Conservation (phyloP, 345 rosid species). For the Hypericum perforatum region DNA sequence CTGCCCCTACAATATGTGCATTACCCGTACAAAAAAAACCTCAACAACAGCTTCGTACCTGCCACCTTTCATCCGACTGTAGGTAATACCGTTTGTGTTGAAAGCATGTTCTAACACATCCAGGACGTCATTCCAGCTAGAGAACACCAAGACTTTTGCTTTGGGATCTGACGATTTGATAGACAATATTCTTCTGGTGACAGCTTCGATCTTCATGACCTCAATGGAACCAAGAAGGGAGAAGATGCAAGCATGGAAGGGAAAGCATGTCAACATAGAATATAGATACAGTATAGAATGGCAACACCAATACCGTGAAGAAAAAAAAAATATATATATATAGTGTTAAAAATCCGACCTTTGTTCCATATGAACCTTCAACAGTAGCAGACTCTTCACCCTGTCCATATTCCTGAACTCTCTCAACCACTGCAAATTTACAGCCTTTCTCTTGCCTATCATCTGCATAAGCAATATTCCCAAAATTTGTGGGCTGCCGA, state of each 20-base stretch:
- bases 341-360: constrained; percentile 33
- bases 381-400: constrained; percentile 51
- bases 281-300: background rate
- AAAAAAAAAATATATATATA: too few relatives aligned
- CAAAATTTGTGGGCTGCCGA: constrained; percentile 76
- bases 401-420: constrained; percentile 37
- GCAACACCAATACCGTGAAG: too few relatives aligned
- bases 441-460: constrained; percentile 37
- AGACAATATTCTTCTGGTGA: constrained; percentile 79
- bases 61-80: constrained; percentile 89
- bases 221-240: background rate
- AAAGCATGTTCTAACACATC: constrained; percentile 91
- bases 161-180: constrained; percentile 61
- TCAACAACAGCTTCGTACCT: constrained; percentile 35
- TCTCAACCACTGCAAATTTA: constrained; percentile 16
- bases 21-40: background rate
- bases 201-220: constrained; percentile 66
- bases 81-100: constrained; percentile 51
- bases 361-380: constrained; percentile 95
- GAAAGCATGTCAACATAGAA: background rate
- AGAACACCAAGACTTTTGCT: constrained; percentile 88
- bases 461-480: constrained; percentile 73
- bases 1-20: too few relatives aligned
- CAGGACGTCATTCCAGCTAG: constrained; percentile 98
- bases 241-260: background rate